Percentiles rank a stretch among this genome's conserved stretches.
Evolutionary conservation across 148 eudicot genomes (phyloP).

Genomic region (Heliosperma pusillum): DNA sequence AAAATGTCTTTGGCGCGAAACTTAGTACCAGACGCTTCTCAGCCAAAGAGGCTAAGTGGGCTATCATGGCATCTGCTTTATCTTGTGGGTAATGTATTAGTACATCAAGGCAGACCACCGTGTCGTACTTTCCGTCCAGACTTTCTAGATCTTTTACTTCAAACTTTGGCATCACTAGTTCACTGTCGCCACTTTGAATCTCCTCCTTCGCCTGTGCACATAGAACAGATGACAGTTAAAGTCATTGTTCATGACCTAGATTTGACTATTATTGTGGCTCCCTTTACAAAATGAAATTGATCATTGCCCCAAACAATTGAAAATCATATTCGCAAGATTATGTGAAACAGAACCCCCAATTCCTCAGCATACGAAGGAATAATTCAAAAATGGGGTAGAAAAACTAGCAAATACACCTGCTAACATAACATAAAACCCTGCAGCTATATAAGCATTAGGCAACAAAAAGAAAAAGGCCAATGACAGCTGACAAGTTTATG

Average conservation of each 20-base stretch:
- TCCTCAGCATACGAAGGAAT: too few relatives aligned
- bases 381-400: too few relatives aligned
- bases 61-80: conserved; percentile 94
- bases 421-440: too few relatives aligned
- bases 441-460: too few relatives aligned
- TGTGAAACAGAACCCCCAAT: too few relatives aligned
- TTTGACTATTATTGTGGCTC: too few relatives aligned
- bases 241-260: neutral
- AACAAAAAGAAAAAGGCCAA: too few relatives aligned
- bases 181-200: conserved; percentile 40
- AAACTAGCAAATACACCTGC: too few relatives aligned
- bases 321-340: too few relatives aligned
- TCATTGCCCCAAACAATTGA: too few relatives aligned
- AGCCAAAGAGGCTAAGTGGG: conserved; percentile 88
- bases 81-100: conserved; percentile 93
- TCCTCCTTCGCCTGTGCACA: conserved; percentile 66
- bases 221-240: neutral
- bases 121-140: conserved; percentile 77
- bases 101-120: conserved; percentile 90
- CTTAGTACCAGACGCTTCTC: conserved; percentile 72
- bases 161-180: conserved; percentile 68
- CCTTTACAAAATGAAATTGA: too few relatives aligned
- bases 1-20: conserved; percentile 93
- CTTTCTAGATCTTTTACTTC: conserved; percentile 93
- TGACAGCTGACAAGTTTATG: too few relatives aligned